phyloP scores from a whole-genome alignment of 768 basidiomycete genomes.

The Mycena epipterygia region DNA sequence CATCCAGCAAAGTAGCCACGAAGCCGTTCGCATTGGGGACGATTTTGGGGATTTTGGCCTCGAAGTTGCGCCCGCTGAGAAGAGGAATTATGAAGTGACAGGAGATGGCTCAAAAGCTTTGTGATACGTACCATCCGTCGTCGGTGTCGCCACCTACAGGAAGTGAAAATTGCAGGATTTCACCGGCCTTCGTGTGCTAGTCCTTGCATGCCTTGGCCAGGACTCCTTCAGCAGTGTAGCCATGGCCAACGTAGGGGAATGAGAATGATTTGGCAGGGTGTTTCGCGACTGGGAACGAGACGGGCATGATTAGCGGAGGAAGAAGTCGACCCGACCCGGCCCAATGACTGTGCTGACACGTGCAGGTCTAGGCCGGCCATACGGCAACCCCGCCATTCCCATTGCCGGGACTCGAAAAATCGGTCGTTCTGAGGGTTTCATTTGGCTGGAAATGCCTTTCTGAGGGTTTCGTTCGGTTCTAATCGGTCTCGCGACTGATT shows the following conservation, averaged over 20 bases:
- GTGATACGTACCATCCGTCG: neutral
- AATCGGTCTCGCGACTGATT: too few species aligned
- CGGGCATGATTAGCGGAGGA: neutral
- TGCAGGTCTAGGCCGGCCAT: too few species aligned
- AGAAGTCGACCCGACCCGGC: too few species aligned
- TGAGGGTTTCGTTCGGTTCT: too few species aligned
- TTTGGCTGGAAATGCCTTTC: too few species aligned
- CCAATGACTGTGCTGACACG: too few species aligned
- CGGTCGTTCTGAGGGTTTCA: too few species aligned
- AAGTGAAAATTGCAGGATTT: neutral
- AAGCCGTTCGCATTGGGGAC: neutral
- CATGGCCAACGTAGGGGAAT: neutral
- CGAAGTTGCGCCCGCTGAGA: neutral
- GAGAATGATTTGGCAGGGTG: neutral
- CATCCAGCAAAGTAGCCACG: neutral
- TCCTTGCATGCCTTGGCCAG: neutral
- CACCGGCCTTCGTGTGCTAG: neutral
- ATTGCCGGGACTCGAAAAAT: too few species aligned
- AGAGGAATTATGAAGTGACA: too few species aligned
- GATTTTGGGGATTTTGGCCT: neutral
- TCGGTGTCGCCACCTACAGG: neutral
- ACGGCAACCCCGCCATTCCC: too few species aligned
- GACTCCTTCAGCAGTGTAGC: neutral
- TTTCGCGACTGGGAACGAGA: neutral
- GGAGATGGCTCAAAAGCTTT: too few species aligned